Conservation (phyloP, 192 early-diverging fungal species). For the Dimargaris cristalligena region DNA sequence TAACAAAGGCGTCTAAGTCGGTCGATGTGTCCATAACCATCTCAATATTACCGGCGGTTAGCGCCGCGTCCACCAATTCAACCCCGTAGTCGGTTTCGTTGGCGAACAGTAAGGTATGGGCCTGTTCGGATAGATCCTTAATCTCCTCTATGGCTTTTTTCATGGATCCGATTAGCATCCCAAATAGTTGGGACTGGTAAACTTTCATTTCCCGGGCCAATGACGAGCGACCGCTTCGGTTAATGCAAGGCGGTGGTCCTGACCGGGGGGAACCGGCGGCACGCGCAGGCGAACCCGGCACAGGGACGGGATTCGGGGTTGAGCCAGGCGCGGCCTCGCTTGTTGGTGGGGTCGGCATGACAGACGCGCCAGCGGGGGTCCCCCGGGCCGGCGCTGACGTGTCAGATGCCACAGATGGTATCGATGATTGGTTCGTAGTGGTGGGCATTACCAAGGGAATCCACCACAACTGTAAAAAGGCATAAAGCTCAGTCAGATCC, state of each 20-base stretch:
- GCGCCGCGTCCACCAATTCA: not conserved
- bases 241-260: not conserved
- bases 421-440: not conserved
- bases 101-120: slow-evolving; percentile 1
- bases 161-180: slow-evolving; percentile 9
- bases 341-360: not conserved
- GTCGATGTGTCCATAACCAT: not conserved
- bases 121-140: not conserved
- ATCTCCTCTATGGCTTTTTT: not conserved
- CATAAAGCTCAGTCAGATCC: not conserved
- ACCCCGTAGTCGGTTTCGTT: not conserved
- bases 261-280: not conserved
- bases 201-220: not conserved
- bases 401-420: no score
- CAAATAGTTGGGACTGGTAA: slow-evolving; percentile 7
- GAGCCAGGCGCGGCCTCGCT: no score
- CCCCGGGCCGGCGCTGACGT: not conserved
- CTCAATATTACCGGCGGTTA: not conserved
- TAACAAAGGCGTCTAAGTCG: not conserved
- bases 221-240: not conserved
- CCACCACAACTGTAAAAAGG: slow-evolving; percentile 4
- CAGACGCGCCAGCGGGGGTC: not conserved
- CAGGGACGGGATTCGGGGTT: no score
- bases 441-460: slow-evolving; percentile 3
- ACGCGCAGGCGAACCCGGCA: no score